Percentiles rank a stretch among this genome's conserved stretches.
Conservation (phyloP, 345 rosid genomes). For the Geranium rotundifolium region DNA sequence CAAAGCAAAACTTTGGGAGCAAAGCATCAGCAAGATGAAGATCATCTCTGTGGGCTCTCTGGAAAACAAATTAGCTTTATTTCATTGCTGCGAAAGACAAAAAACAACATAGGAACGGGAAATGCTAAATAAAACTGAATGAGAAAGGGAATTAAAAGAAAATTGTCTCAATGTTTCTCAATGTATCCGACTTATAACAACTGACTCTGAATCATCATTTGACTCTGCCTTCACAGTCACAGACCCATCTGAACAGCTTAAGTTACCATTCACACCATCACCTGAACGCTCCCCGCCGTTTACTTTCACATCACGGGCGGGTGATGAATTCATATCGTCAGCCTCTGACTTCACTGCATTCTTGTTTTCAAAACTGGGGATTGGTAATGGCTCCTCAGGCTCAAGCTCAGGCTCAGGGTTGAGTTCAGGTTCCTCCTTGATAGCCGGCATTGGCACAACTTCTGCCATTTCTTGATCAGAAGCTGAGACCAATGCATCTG, state of each 20-base stretch:
- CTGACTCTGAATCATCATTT: constrained; percentile 72
- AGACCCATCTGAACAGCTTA: constrained; percentile 30
- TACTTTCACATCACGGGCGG: neutral
- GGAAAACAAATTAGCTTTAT: constrained; percentile 27
- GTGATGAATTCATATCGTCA: neutral
- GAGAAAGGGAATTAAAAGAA: constrained; percentile 33
- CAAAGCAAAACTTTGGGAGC: constrained; percentile 2
- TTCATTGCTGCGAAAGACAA: constrained; percentile 15
- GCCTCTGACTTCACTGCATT: neutral
- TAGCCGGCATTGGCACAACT: constrained; percentile 6
- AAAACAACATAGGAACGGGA: constrained; percentile 13
- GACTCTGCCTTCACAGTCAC: constrained; percentile 43
- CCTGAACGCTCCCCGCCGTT: constrained; percentile 1
- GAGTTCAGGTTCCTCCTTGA: constrained; percentile 5
- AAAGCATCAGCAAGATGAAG: neutral
- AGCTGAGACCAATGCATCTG: no score
- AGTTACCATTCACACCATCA: constrained; percentile 22
- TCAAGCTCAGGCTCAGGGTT: neutral
- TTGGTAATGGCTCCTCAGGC: constrained; percentile 13
- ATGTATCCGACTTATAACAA: constrained; percentile 92
- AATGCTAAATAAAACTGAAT: constrained; percentile 9
- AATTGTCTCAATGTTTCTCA: constrained; percentile 68
- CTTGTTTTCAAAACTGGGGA: neutral
- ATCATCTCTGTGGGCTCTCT: constrained; percentile 6
- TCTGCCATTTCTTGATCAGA: neutral